Base-by-base conservation (phyloP, 2,329 filamentous ascomycete genomes). In the Bipolaris bicolor region DNA sequence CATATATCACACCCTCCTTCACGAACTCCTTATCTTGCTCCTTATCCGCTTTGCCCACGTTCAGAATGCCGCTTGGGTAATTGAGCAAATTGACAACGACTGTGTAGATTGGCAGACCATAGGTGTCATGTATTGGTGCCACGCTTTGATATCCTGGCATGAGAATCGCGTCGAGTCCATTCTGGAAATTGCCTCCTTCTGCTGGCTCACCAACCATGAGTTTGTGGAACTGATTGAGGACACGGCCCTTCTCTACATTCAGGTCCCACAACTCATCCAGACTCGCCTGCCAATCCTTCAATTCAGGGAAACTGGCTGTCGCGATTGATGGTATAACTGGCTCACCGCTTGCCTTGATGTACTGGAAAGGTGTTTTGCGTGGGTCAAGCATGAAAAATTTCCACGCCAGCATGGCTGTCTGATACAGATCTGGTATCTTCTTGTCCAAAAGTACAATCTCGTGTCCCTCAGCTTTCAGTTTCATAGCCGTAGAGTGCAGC, bases 31-130 rank as follows among this genome's bases (percentile, higher is more conserved):
- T 68, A 58, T 84, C 83, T 24, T 76, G 56, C 5, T 71, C 67
- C 52, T 78, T 79, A 0, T 78, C 74, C 1, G 80, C 80, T 15
- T 70, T 77, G 2, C 76, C 72, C 54, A 76, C 81, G 0, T 80
- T 81, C 49, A 86, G 73, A 1, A 83, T 77, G 7, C 79, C 82
- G 3, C 81, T 78, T 3, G 83, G 83, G 63, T 82, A 84, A 68
- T 86, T 81, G 4, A 86, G 62, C 7, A 85, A 20, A 57, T 86
- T 87, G 67, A 78, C 78, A 29, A 85, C 58, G 16, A 79, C 66
- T 0, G 84, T 85, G 50, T 83, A 84, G 0, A 76, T 68, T 1
- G 79, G 73, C 0, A 76, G 26, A 0, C 81, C 78, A 67, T 81
- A 86, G 0, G 74, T 78, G 65, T 86, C 84, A 64, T 86, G 82